A percentile compares a stretch with the other conserved stretches of the same genome.
These are phyloP conservation scores for Madurella fahalii DNA, from an alignment of 2,329 filamentous ascomycete species.

Conservation along the genomic window DNA sequence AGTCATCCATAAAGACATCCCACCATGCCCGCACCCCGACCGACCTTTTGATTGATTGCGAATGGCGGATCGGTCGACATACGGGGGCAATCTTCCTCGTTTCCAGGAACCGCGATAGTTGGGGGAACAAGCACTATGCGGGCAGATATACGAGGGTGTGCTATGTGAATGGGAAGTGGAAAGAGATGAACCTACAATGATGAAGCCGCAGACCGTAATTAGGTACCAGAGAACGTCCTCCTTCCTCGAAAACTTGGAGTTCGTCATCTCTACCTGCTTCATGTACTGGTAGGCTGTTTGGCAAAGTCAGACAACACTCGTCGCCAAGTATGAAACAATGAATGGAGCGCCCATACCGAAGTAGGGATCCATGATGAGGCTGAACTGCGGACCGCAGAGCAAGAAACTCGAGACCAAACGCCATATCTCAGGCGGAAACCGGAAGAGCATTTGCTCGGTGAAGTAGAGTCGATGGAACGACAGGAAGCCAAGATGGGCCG, in stretches of 20 bases:
- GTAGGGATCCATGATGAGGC: slow-evolving; percentile 69
- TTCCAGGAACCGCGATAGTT: slow-evolving; percentile 81
- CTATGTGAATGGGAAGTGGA: slow-evolving; percentile 25
- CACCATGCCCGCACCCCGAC: slow-evolving; percentile 70
- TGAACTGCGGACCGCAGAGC: slow-evolving; percentile 37
- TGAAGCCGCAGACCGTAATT: slow-evolving; percentile 65
- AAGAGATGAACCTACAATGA: slow-evolving; percentile 64
- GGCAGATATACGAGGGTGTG: slow-evolving; percentile 61
- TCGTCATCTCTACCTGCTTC: slow-evolving; percentile 67
- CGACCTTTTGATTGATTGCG: slow-evolving; percentile 53
- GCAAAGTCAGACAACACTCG: slow-evolving; percentile 18
- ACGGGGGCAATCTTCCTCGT: slow-evolving; percentile 75
- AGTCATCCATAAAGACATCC: slow-evolving; percentile 69
- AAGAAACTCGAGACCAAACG: slow-evolving; percentile 42
- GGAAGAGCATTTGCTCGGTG: slow-evolving; percentile 49
- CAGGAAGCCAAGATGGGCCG: slow-evolving; percentile 56
- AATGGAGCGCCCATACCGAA: slow-evolving; percentile 47
- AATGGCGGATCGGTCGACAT: slow-evolving; percentile 59
- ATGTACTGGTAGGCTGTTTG: slow-evolving; percentile 65
- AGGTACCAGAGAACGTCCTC: slow-evolving; percentile 81
- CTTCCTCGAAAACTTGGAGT: slow-evolving; percentile 66
- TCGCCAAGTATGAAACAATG: slow-evolving; percentile 4
- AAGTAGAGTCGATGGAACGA: slow-evolving; percentile 51
- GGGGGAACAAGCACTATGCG: slow-evolving; percentile 59
- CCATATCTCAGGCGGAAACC: slow-evolving; percentile 47